Evolutionary conservation across 768 basidiomycete species (phyloP), one percentile per base, ranked within the genome.

Genomic region (Dentipellis sp.): DNA sequence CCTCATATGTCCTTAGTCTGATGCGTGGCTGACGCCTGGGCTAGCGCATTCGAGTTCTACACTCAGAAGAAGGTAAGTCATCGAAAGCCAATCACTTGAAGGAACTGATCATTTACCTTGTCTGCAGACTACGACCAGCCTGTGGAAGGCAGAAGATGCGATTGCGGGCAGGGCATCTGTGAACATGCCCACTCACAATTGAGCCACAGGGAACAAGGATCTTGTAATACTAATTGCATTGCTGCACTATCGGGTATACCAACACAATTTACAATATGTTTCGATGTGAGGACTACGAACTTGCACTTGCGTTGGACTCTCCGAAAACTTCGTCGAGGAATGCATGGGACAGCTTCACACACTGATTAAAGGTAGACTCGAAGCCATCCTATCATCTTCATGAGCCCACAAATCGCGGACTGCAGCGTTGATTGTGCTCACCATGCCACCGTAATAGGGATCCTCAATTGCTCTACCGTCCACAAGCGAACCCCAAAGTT

Each of bases 131-230:
- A 92, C 83, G 5, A 98, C 94, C 3, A 86, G 90, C 56, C 79
- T 97, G 21, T 97, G 94, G 94, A 86, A 84, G 64, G 80, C 88
- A 8, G 92, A 91, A 65, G 90, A 92, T 64, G 89, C 89, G 7
- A 72, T 88, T 52, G 82, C 83, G 47, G 88, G 76, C 63, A 81
- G 83, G 57, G 90, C 91, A n/a, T 79, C 89, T 4, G 88, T 91
- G 14, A 78, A 85, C 61, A 93, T 93, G 91, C 91, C 91, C 38
- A 92, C 88, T 22, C 81, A 88, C 65, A 76, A 80, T 59, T 87
- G 68, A 80, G 34, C 3, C 12, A 1, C 14, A 42, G 40, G 14
- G 29, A 14, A 42, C 17, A 16, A 42, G 40, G 16, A 42, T 42
- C 1, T 42, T 19, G 17, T 19, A 45, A 45, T n/a, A 16, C 8